Percentiles rank a stretch among this genome's conserved stretches.
Evolutionary conservation across 768 basidiomycete genomes (phyloP).

Genomic region (Termitomyces sp.): DNA sequence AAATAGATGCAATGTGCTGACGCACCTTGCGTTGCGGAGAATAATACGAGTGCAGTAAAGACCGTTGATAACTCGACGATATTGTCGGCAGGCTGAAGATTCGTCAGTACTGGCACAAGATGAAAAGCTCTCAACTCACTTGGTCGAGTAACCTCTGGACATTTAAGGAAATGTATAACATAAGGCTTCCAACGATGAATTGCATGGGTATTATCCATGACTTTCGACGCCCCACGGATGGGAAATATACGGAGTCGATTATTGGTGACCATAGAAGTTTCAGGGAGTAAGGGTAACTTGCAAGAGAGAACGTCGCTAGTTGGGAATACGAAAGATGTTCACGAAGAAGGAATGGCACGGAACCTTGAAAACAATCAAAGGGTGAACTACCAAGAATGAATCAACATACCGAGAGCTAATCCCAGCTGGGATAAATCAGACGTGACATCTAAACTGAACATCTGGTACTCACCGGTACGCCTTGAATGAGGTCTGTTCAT

Average conservation of each 20-base stretch:
- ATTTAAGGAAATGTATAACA: constrained; percentile 72
- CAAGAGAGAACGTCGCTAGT: constrained; percentile 88
- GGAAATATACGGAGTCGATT: constrained; percentile 84
- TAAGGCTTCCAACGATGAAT: constrained; percentile 75
- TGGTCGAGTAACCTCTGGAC: constrained; percentile 74
- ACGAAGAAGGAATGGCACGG: constrained; percentile 92
- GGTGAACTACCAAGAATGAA: neutral
- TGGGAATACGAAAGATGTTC: constrained; percentile 97
- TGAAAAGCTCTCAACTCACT: constrained; percentile 34
- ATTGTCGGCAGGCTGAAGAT: constrained; percentile 70
- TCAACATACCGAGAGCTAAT: constrained; percentile 73
- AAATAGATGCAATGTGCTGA: neutral
- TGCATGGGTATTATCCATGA: constrained; percentile 99
- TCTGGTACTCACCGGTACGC: constrained; percentile 68
- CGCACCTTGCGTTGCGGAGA: constrained; percentile 95
- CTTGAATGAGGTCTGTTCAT: constrained; percentile 68
- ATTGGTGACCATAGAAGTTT: constrained; percentile 98
- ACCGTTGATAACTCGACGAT: constrained; percentile 71
- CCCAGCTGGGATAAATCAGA: constrained; percentile 51
- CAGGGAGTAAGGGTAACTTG: constrained; percentile 93
- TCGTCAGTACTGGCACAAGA: constrained; percentile 9
- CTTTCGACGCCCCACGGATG: constrained; percentile 86
- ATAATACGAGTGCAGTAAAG: constrained; percentile 87
- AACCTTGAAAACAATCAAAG: constrained; percentile 45
- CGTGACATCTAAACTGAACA: constrained; percentile 4